A percentile compares a stretch with the other conserved stretches of the same genome.
Evolutionary conservation across 2,329 filamentous ascomycete species (phyloP).

Genomic region (Bertia moriformis): DNA sequence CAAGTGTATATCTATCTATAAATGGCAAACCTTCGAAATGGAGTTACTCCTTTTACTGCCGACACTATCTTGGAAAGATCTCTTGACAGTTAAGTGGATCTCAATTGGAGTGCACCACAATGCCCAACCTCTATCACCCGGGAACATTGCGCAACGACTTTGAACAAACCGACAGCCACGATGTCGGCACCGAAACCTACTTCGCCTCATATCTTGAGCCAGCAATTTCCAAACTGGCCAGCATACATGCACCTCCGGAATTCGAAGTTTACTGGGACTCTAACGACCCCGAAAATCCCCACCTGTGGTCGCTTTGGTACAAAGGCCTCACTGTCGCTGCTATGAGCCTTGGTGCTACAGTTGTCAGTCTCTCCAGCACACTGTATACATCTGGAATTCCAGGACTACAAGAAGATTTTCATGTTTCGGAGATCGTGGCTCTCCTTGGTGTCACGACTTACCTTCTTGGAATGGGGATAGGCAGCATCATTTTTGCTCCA

Average conservation of each 20-base stretch:
- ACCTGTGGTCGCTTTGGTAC: conserved; percentile 47
- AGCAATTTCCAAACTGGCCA: neutral
- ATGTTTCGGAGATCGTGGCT: conserved; percentile 39
- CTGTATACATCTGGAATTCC: conserved; percentile 62
- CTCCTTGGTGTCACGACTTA: conserved; percentile 70
- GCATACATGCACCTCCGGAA: conserved; percentile 13
- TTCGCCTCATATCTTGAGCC: neutral
- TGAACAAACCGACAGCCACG: too few species aligned
- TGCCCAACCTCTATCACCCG: too few species aligned
- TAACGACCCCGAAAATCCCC: conserved; percentile 42
- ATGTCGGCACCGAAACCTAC: neutral
- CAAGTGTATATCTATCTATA: too few species aligned
- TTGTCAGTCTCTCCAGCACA: conserved; percentile 56
- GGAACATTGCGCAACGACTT: too few species aligned
- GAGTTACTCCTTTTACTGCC: too few species aligned
- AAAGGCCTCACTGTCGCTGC: conserved; percentile 22
- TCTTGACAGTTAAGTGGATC: too few species aligned
- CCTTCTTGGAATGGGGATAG: conserved; percentile 58
- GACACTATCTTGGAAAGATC: too few species aligned
- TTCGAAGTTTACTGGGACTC: conserved; percentile 54
- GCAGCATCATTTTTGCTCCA: conserved; percentile 60
- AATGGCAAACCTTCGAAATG: too few species aligned
- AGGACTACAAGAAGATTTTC: conserved; percentile 55
- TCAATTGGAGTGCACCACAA: too few species aligned
- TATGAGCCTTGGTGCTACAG: conserved; percentile 26